Evolutionary conservation across 257 asterid species (phyloP), one percentile per base, ranked within the genome.

Genomic region (Linderniella brevidens): DNA sequence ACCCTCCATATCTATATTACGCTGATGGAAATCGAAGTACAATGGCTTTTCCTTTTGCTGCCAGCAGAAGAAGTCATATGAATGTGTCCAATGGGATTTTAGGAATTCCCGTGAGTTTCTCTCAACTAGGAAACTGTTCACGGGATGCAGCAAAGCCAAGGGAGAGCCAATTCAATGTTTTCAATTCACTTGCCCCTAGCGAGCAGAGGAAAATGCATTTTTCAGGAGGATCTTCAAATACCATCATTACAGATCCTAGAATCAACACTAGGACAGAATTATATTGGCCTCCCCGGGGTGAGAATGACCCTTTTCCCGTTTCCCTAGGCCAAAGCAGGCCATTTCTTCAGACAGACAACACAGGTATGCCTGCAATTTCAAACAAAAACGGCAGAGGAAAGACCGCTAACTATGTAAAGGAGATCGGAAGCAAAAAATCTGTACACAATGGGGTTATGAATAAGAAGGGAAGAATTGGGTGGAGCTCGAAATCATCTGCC

Each of bases 181-280:
- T 58, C 38, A 49, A 56, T 64, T 43, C 67, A 13, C 56, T 57
- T 43, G 35, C 69, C n/a, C 79, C 64, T 35, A 53, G 45, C 49
- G 82, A 68, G 41, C 75, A 54, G 35, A 52, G 56, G 51, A 64
- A 68, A 55, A 35, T 70, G 32, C 71, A 48, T 48, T 51, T 41
- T 64, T 43, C 76, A 36, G 43, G 66, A 36, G 43, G 66, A 25
- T 25, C 6, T 14, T 36, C 79, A 36, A 58, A 53, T 60, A 62
- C 86, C 37, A 44, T 35, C 41, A 44, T 58, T 50, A 46, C 63
- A 25, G 72, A 58, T 38, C 38, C 57, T 17, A 71, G 52, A 10
- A 38, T 37, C 32, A 19, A 49, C 35, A 57, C 70, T 37, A 58
- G 48, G 43, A 41, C 58, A 17, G 67, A 58, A 4, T 20, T 66